Conservation (phyloP, 768 basidiomycete genomes). For the Trametes sanguinea region DNA sequence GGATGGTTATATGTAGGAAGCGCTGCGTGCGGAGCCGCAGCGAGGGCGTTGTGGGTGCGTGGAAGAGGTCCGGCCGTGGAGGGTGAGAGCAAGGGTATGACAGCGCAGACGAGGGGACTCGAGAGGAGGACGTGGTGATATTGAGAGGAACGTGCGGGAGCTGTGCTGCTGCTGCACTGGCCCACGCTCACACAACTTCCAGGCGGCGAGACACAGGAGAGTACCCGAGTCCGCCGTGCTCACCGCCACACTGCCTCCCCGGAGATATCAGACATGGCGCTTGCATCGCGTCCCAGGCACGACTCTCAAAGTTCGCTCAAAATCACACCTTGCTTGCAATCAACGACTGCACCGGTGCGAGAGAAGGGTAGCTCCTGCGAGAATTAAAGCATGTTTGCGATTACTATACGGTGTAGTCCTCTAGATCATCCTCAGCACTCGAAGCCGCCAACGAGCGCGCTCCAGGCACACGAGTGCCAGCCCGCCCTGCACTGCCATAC, state of each 20-base stretch:
- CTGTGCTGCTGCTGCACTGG: conserved; percentile 12
- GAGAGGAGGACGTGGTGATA: conserved; percentile 14
- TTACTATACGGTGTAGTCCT: conserved; percentile 27
- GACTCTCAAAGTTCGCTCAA: neutral
- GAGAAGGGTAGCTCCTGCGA: conserved; percentile 5
- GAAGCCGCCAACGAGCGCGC: conserved; percentile 20
- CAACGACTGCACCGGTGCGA: neutral
- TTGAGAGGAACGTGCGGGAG: conserved; percentile 15
- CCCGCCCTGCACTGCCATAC: conserved; percentile 70
- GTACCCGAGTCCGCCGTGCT: conserved; percentile 8
- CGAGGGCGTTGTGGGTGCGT: conserved; percentile 25
- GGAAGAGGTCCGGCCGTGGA: conserved; percentile 3
- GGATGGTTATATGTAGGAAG: conserved; percentile 1
- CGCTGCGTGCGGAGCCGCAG: conserved; percentile 17
- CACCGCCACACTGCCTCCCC: conserved; percentile 15
- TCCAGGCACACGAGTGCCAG: conserved; percentile 25
- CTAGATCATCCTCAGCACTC: conserved; percentile 23
- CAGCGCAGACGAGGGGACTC: neutral
- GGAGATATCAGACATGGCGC: neutral
- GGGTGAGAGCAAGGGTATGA: neutral
- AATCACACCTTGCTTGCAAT: neutral
- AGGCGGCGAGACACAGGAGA: conserved; percentile 12
- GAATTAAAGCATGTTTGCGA: conserved; percentile 21
- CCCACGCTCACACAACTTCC: conserved; percentile 8
- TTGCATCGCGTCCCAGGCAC: neutral